phyloP scores from a whole-genome alignment of 2,329 filamentous ascomycete species.

The Fusarium hainanense region DNA sequence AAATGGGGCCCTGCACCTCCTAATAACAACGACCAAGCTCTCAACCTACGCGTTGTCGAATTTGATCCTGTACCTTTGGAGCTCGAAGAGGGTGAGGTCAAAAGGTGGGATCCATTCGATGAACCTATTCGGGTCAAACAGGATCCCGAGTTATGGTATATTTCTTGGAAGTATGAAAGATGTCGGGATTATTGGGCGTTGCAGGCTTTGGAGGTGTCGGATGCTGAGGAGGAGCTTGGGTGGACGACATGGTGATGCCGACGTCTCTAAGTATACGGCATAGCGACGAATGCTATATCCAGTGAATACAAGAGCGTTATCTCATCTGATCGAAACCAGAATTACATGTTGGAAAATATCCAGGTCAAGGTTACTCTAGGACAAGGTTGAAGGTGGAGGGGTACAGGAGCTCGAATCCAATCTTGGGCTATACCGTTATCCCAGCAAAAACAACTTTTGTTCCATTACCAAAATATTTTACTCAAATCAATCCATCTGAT shows the following conservation, averaged over 20 bases:
- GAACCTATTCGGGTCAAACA: background rate
- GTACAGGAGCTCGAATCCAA: too few relatives aligned
- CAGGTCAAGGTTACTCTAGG: too few relatives aligned
- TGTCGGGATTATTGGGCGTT: background rate
- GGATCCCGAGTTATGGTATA: background rate
- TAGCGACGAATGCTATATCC: too few relatives aligned
- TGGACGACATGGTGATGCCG: background rate
- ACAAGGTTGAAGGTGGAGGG: too few relatives aligned
- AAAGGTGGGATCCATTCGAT: background rate
- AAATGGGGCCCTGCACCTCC: background rate
- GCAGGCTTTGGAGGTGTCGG: background rate
- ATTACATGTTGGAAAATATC: too few relatives aligned
- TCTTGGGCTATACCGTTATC: background rate
- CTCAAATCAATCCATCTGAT: constrained; percentile 48
- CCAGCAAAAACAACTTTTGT: background rate
- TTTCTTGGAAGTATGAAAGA: background rate
- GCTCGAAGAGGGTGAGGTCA: background rate
- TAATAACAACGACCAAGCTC: background rate
- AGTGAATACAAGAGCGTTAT: background rate
- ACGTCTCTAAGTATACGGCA: too few relatives aligned
- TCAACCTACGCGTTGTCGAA: background rate
- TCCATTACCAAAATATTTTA: background rate
- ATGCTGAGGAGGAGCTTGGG: background rate
- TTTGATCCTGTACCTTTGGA: background rate
- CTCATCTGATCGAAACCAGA: too few relatives aligned